phyloP scores from a whole-genome alignment of 257 asterid species.

The Gentiana straminea region DNA sequence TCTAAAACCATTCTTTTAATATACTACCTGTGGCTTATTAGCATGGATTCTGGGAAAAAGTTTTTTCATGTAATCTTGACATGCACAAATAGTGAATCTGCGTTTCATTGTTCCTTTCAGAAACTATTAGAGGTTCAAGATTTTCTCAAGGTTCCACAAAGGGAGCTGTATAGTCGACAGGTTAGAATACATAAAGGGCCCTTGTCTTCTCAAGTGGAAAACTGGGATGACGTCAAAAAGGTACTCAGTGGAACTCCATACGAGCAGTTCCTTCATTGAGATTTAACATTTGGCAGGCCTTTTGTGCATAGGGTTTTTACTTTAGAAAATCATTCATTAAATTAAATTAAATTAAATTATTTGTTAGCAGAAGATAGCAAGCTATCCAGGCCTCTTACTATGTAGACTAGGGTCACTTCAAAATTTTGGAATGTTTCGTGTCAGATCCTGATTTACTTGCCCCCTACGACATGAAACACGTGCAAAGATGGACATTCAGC shows the following conservation, averaged over 20 bases:
- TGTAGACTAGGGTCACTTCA: too few relatives aligned
- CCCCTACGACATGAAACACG: too few relatives aligned
- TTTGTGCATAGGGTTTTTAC: background rate
- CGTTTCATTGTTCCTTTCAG: constrained; percentile 21
- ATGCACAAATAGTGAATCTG: background rate
- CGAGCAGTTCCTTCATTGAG: constrained; percentile 40
- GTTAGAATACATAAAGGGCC: constrained; percentile 87
- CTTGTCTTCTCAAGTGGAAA: constrained; percentile 62
- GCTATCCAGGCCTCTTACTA: too few relatives aligned
- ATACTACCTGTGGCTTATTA: background rate
- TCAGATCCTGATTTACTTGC: too few relatives aligned
- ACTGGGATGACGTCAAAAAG: constrained; percentile 69
- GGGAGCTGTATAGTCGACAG: constrained; percentile 60
- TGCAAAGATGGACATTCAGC: too few relatives aligned
- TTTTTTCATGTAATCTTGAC: background rate
- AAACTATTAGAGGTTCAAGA: constrained; percentile 68
- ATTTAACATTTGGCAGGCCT: constrained; percentile 26
- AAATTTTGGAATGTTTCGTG: too few relatives aligned
- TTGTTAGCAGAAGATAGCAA: too few relatives aligned
- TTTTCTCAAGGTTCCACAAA: constrained; percentile 62
- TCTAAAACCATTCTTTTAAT: background rate
- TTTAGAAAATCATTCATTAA: too few relatives aligned
- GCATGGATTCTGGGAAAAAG: background rate
- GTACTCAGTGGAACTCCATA: constrained; percentile 67
- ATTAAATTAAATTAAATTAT: too few relatives aligned